phyloP scores from a whole-genome alignment of 176 grass and related monocot genomes.

The Carex scoparia region DNA sequence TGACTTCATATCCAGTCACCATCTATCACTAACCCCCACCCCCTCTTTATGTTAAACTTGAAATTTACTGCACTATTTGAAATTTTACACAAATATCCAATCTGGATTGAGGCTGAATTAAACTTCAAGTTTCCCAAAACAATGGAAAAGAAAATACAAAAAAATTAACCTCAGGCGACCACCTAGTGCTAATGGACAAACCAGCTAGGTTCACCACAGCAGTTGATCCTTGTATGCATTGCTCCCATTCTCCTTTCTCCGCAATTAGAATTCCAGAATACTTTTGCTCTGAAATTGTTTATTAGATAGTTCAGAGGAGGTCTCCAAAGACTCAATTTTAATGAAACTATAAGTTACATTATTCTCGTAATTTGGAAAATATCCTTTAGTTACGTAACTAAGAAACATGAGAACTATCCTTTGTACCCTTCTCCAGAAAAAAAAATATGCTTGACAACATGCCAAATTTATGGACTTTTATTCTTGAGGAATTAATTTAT shows the following conservation, averaged over 20 bases:
- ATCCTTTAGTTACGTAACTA: not conserved
- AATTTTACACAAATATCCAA: not conserved
- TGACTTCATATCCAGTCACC: not conserved
- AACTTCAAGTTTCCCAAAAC: not conserved
- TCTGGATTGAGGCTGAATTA: not conserved
- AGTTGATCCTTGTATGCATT: conserved; percentile 47
- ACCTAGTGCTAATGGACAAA: conserved; percentile 85
- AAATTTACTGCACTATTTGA: not conserved
- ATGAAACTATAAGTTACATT: not conserved
- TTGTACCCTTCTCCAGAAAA: not conserved
- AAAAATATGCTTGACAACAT: not conserved
- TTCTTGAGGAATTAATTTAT: not conserved
- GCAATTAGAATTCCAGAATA: conserved; percentile 64
- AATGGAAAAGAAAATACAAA: not conserved
- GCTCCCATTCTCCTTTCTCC: conserved; percentile 62
- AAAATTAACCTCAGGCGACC: conserved; percentile 65
- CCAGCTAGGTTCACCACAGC: conserved; percentile 92
- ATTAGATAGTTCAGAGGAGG: not conserved
- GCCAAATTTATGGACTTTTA: not conserved
- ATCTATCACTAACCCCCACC: not conserved
- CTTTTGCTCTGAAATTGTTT: conserved; percentile 38
- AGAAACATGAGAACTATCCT: not conserved
- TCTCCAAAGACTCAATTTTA: not conserved
- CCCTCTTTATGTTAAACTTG: not conserved
- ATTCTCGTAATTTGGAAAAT: not conserved